Percentiles rank a stretch among this genome's conserved stretches.
These are phyloP conservation scores for Wickerhamiella alocasiicola DNA, from an alignment of 805 yeast genomes.

Conservation along the genomic window DNA sequence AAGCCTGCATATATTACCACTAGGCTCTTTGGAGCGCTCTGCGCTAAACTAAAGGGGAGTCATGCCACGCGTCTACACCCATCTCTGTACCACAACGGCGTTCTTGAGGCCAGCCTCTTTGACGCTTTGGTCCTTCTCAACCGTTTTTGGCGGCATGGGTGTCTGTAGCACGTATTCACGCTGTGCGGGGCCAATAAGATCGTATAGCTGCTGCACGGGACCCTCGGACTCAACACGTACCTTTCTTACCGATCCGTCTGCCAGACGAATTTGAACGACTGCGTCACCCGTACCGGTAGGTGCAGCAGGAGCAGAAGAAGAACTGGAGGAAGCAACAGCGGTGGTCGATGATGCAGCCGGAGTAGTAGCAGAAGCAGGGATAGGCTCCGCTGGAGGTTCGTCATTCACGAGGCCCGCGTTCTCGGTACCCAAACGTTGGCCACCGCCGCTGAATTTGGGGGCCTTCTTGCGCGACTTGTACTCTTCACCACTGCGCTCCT, in stretches of 20 bases:
- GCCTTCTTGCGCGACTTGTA: slow-evolving; percentile 54
- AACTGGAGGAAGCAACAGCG: slow-evolving; percentile 13
- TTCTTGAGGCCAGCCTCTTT: slow-evolving; percentile 65
- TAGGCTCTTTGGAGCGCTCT: no score
- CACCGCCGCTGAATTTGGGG: slow-evolving; percentile 67
- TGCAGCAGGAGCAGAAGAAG: slow-evolving; percentile 13
- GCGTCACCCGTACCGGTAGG: slow-evolving; percentile 43
- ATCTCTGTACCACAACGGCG: slow-evolving; percentile 63
- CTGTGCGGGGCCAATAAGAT: slow-evolving; percentile 40
- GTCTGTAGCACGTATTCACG: slow-evolving; percentile 57
- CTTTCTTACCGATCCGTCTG: slow-evolving; percentile 52
- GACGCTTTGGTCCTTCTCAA: slow-evolving; percentile 46
- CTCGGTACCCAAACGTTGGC: slow-evolving; percentile 81
- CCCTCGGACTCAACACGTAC: slow-evolving; percentile 52
- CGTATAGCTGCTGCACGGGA: slow-evolving; percentile 53
- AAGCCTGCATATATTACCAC: no score
- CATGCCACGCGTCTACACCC: slow-evolving; percentile 11
- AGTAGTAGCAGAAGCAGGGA: slow-evolving; percentile 8
- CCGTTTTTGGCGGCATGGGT: slow-evolving; percentile 69
- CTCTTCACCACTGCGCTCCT: slow-evolving; percentile 67
- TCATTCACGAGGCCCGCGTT: slow-evolving; percentile 55
- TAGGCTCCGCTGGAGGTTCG: slow-evolving; percentile 6
- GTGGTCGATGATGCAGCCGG: slow-evolving; percentile 17
- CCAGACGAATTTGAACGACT: slow-evolving; percentile 68
- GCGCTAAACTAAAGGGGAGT: no score